These are phyloP conservation scores for Crithidia fasciculata DNA, from an alignment of 208 protist species.

Conservation along the genomic window DNA sequence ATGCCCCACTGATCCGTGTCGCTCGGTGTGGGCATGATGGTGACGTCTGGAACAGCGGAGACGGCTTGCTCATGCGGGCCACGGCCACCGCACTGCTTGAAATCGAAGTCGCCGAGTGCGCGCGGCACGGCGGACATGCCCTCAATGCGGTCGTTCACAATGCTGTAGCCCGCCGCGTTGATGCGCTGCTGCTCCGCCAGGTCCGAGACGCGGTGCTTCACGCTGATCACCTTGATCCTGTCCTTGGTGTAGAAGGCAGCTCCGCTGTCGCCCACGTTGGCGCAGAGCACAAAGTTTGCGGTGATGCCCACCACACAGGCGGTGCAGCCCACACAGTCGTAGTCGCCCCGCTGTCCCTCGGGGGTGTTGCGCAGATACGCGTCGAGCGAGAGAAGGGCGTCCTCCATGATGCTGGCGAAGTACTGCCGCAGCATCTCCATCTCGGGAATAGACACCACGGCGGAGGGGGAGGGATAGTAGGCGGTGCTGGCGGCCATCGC, in stretches of 20 bases:
- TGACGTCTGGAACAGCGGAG: conserved; percentile 64
- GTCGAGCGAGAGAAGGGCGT: conserved; percentile 73
- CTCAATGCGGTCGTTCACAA: conserved; percentile 69
- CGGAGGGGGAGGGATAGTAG: conserved; percentile 18
- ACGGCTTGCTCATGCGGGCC: conserved; percentile 73
- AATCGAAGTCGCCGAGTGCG: conserved; percentile 86
- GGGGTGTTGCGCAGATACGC: conserved; percentile 43
- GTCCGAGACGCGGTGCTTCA: conserved; percentile 67
- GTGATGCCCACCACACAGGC: conserved; percentile 83
- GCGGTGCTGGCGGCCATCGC: conserved; percentile 2
- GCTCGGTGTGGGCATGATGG: conserved; percentile 59
- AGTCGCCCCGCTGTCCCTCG: conserved; percentile 69
- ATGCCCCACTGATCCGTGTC: conserved; percentile 65
- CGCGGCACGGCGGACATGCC: conserved; percentile 80
- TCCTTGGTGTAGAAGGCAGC: conserved; percentile 65
- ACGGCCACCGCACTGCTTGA: conserved; percentile 83
- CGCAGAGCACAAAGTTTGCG: conserved; percentile 76
- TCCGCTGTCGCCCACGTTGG: conserved; percentile 82
- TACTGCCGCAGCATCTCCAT: conserved; percentile 76
- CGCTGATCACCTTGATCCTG: conserved; percentile 53
- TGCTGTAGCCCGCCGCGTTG: conserved; percentile 61
- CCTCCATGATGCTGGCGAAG: conserved; percentile 78
- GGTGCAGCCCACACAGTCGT: conserved; percentile 77
- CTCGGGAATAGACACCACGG: conserved; percentile 40
- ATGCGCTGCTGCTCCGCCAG: conserved; percentile 57